Base-by-base conservation (phyloP, 257 asterid genomes). In the Ajuga chamaepitys region DNA sequence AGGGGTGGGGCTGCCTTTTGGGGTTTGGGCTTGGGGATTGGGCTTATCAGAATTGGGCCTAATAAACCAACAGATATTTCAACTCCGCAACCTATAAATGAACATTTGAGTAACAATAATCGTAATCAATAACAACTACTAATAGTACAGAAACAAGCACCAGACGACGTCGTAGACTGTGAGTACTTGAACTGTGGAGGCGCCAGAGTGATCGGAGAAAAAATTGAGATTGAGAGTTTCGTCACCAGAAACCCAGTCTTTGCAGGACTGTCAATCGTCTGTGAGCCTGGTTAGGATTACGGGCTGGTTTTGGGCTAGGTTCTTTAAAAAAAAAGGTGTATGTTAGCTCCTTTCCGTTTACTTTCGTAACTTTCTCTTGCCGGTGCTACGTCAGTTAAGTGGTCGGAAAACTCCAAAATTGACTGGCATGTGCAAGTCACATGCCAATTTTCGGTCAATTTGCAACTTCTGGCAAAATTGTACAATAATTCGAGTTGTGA, bases 261-360 rank as follows among this genome's bases (percentile, higher is more conserved):
- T 79, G 72, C 87, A 78, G 57, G 96, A 88, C 70, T 81, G 73
- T 96, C 99, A 93, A 61, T 83, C 88, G 22, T 79, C 89, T 77
- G 76, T 88, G 28, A 93, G 81, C 41, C 99, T 96, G n/a, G 92
- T 89, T 52, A 94, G 86, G 60, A 94, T 30, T 21, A 90, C 89
- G 57, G 99, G 99, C 70, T 62, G 93, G 74, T 89, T 89, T 57
- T 21, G 74, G 21, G 70, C 68, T 66, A 90, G 55, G 80, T 87
- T 78, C 69, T 4, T 79, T 75, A 2, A 68, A 82, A 40, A 93
- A 93, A 5, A 89, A 82, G 7, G 47, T 21, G 76, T 93, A 93
- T 45, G 75, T 82, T 55, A 93, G 41, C 51, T 73, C 84, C 44
- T 76, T 86, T 5, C 89, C 96, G 64, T 83, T 86, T 64, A 89